phyloP scores from a whole-genome alignment of 2,329 filamentous ascomycete species.

The Alternaria dauci region DNA sequence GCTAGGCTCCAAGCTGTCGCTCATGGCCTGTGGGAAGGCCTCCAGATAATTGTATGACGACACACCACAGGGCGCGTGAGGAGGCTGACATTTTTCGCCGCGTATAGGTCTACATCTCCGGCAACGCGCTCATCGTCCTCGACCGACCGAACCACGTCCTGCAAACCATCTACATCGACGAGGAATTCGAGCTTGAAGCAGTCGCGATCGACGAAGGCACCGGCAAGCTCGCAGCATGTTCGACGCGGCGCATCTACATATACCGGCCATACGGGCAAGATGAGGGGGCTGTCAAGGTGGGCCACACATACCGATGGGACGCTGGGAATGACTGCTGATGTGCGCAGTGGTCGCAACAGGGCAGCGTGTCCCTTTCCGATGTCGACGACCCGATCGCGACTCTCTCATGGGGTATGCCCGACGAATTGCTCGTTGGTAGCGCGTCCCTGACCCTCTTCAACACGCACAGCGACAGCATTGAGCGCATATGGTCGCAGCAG shows the following conservation, averaged over 20 bases:
- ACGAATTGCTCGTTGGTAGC: conserved; percentile 84
- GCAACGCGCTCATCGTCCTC: conserved; percentile 85
- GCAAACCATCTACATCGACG: conserved; percentile 90
- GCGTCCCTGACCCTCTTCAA: conserved; percentile 75
- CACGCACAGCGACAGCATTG: conserved; percentile 57
- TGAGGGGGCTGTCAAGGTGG: conserved; percentile 77
- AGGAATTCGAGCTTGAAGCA: conserved; percentile 72
- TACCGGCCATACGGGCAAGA: conserved; percentile 78
- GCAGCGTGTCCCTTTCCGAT: conserved; percentile 61
- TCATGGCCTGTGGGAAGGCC: conserved; percentile 75
- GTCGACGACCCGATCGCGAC: conserved; percentile 61
- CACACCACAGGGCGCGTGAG: conserved; percentile 5
- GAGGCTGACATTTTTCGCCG: conserved; percentile 15
- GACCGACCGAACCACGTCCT: conserved; percentile 76
- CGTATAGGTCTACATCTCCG: conserved; percentile 82
- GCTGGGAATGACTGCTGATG: conserved; percentile 33
- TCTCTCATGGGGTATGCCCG: conserved; percentile 86
- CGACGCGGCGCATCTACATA: conserved; percentile 71
- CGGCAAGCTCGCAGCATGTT: conserved; percentile 84
- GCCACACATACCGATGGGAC: conserved; percentile 25
- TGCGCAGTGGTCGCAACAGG: conserved; percentile 67
- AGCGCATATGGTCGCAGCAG: conserved; percentile 75
- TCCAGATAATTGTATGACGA: conserved; percentile 73
- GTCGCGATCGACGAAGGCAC: conserved; percentile 82
- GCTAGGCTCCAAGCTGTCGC: conserved; percentile 79